Evolutionary conservation across 768 basidiomycete species (phyloP).

Genomic region (Hygrophoropsis aurantiaca): DNA sequence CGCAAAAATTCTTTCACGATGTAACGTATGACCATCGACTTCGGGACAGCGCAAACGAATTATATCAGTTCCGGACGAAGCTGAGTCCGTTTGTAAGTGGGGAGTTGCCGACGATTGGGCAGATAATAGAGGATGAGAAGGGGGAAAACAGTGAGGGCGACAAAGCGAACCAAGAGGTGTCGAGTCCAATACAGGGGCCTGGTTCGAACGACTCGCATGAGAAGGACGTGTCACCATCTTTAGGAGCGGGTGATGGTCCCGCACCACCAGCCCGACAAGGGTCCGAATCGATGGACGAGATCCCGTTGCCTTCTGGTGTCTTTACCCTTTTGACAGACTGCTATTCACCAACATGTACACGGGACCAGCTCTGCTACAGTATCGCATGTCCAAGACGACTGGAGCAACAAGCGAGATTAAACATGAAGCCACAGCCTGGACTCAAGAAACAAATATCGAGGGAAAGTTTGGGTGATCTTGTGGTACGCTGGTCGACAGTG

Average conservation of each 20-base stretch:
- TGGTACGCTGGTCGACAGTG: constrained; percentile 40
- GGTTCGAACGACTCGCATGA: constrained; percentile 36
- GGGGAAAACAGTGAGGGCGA: constrained; percentile 33
- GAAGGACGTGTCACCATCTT: constrained; percentile 29
- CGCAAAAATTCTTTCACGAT: constrained; percentile 99
- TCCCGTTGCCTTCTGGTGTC: constrained; percentile 84
- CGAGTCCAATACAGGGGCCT: constrained; percentile 25
- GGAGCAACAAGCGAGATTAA: constrained; percentile 91
- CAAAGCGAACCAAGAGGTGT: constrained; percentile 23
- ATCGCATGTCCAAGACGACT: constrained; percentile 93
- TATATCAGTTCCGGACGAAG: constrained; percentile 91
- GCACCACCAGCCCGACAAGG: constrained; percentile 37
- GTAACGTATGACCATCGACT: constrained; percentile 98
- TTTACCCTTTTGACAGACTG: constrained; percentile 97
- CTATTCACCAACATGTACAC: constrained; percentile 95
- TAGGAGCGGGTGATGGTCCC: constrained; percentile 15
- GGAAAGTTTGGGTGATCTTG: constrained; percentile 79
- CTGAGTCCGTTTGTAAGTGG: constrained; percentile 85
- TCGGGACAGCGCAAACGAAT: constrained; percentile 81
- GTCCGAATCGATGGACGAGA: constrained; percentile 54
- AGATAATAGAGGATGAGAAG: constrained; percentile 28
- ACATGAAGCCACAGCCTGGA: constrained; percentile 92
- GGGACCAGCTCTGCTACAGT: constrained; percentile 94
- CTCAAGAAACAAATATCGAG: constrained; percentile 80
- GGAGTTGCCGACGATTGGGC: constrained; percentile 45